Conservation (phyloP, 1,284 basidiomycete species). For the Veloboletus limbatus region DNA sequence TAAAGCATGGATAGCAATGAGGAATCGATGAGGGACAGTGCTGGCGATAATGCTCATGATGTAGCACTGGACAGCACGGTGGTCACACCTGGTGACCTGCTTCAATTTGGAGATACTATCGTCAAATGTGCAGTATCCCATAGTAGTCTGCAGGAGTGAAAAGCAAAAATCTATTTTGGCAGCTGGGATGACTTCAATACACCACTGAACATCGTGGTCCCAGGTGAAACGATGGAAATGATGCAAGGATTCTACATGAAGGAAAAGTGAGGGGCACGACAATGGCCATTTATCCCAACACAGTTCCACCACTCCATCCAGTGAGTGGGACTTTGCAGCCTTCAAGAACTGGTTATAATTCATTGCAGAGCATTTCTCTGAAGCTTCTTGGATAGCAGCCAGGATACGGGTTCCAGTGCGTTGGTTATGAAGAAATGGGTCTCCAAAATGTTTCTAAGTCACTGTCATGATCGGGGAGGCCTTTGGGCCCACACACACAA, state of each 20-base stretch:
- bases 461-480: not conserved
- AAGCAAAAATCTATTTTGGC: not conserved
- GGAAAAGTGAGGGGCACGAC: not conserved
- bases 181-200: not conserved
- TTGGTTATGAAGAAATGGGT: no score
- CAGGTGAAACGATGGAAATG: not conserved
- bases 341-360: no score
- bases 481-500: not conserved
- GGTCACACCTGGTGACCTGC: slow-evolving; percentile 7
- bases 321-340: no score
- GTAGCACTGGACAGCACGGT: not conserved
- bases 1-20: not conserved
- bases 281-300: not conserved
- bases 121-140: slow-evolving; percentile 1
- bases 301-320: no score
- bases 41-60: not conserved
- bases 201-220: not conserved
- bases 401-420: no score
- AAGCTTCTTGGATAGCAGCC: no score
- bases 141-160: not conserved
- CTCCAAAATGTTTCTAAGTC: not conserved
- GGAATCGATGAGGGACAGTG: not conserved
- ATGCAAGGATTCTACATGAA: not conserved
- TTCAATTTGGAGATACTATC: slow-evolving; percentile 8
- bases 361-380: no score